phyloP scores from a whole-genome alignment of 495 filamentous ascomycete genomes.

The Trichoderma reesei region DNA sequence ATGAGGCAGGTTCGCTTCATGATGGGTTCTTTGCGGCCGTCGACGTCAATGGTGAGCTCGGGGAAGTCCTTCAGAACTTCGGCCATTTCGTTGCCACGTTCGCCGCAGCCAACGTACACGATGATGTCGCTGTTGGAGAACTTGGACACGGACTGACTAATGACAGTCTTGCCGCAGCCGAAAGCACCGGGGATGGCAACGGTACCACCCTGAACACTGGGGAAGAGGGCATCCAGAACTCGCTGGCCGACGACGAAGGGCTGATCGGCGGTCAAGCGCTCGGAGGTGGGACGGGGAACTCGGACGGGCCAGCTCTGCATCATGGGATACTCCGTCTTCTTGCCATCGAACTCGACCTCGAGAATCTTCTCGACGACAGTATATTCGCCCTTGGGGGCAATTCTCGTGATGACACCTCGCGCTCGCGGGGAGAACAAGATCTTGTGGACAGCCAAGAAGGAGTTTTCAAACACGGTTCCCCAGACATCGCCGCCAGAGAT shows the following conservation, averaged over 20 bases:
- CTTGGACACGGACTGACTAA: conserved; percentile 95
- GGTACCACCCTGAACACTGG: conserved; percentile 91
- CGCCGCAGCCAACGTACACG: conserved; percentile 95
- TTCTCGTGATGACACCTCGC: conserved; percentile 80
- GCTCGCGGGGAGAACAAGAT: conserved; percentile 89
- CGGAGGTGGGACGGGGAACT: conserved; percentile 79
- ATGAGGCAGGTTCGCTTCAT: conserved; percentile 99
- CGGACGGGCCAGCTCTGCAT: conserved; percentile 99
- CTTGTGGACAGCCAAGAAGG: conserved; percentile 86
- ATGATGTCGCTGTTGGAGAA: conserved; percentile 99
- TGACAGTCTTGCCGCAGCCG: conserved; percentile 98
- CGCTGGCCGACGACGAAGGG: conserved; percentile 95
- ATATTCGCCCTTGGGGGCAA: conserved; percentile 82
- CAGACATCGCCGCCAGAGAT: conserved; percentile 94
- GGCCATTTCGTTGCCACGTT: conserved; percentile 99
- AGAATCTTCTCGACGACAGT: conserved; percentile 91
- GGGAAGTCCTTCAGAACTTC: conserved; percentile 99
- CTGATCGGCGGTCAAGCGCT: conserved; percentile 77
- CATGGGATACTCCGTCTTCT: conserved; percentile 86
- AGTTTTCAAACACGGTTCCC: conserved; percentile 93
- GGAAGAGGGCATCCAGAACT: conserved; percentile 96
- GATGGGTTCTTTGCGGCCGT: conserved; percentile 92
- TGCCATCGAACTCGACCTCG: conserved; percentile 94
- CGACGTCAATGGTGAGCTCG: conserved; percentile 81
- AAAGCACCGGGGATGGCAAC: conserved; percentile 98